Evolutionary conservation across 2,329 filamentous ascomycete species (phyloP), one percentile per base, ranked within the genome.

Genomic region (Cercospora brassicicola): DNA sequence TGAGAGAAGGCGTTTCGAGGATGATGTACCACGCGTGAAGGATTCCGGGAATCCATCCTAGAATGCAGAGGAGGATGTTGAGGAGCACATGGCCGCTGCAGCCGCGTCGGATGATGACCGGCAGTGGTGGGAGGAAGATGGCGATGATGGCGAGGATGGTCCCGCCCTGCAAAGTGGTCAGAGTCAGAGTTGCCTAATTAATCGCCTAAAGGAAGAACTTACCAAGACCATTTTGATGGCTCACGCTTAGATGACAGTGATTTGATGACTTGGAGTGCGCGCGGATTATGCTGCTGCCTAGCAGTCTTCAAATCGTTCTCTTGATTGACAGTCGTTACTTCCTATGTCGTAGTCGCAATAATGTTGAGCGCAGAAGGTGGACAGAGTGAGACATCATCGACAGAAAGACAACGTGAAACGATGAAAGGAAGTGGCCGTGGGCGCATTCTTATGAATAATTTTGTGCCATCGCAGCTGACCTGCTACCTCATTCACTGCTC

Each of bases 61-160:
- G 84, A 75, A 92, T 88, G 74, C 91, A 95, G 81, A 96, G 61
- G 68, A 68, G 85, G 82, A 96, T 92, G 89, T 95, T 96, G 87
- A 96, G 94, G 81, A 94, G 84, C 77, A 96, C 84, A 79, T 95
- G 90, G 74, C 88, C 87, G 79, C 89, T 89, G 83, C 93, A 96
- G 76, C 93, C 93, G 73, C 90, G 88, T 87, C 96, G 92, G 73
- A 96, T 89, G 86, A 96, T 93, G 79, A 96, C 93, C 83, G 92
- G 92, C 59, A 96, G 83, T 78, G 93, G 93, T 64, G 93, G 93
- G 73, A 96, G 88, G 67, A 72, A 67, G 64, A 72, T 67, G 64
- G 70, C 68, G 59, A 69, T 68, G 55, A 72, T 65, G 64, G 61
- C 70, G 59, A 72, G 68, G 28, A 70, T 28, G 10, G 65, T 45